A percentile compares a stretch with the other conserved stretches of the same genome.
Evolutionary conservation across 1,284 basidiomycete species (phyloP).

Genomic region (Testicularia cyperi): DNA sequence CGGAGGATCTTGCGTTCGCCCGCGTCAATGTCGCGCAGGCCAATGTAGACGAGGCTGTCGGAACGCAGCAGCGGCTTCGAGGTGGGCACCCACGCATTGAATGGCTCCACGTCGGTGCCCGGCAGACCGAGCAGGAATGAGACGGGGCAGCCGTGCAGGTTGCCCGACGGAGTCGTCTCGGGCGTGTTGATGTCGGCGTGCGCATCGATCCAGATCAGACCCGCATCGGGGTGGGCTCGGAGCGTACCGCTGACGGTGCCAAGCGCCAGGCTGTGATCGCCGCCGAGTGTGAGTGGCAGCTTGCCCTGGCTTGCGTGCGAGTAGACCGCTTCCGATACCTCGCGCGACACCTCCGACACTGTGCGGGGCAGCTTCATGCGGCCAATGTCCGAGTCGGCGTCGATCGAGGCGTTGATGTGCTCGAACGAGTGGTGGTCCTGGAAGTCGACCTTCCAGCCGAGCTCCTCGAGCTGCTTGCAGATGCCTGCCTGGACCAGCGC

Average conservation of each 20-base stretch:
- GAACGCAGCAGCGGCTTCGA: conserved; percentile 64
- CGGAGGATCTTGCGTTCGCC: conserved; percentile 86
- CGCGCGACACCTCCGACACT: conserved; percentile 70
- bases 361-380: conserved; percentile 52
- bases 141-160: conserved; percentile 97
- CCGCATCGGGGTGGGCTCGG: conserved; percentile 67
- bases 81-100: conserved; percentile 57
- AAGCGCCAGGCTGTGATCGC: conserved; percentile 81
- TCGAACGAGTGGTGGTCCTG: conserved; percentile 86
- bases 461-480: conserved; percentile 59
- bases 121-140: conserved; percentile 73
- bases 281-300: conserved; percentile 89
- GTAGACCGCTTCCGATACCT: conserved; percentile 76
- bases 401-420: conserved; percentile 65
- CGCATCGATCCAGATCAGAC: conserved; percentile 77
- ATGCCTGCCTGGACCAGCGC: conserved; percentile 51
- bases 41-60: conserved; percentile 85
- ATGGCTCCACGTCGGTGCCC: conserved; percentile 55
- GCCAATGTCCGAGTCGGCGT: conserved; percentile 45
- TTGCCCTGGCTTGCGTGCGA: conserved; percentile 75
- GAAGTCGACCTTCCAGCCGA: conserved; percentile 88
- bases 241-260: conserved; percentile 60
- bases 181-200: conserved; percentile 90
- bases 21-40: conserved; percentile 86
- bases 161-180: conserved; percentile 79